Evolutionary conservation across 106 monocot genomes (phyloP).

Genomic region (Hemerocallis citrina): DNA sequence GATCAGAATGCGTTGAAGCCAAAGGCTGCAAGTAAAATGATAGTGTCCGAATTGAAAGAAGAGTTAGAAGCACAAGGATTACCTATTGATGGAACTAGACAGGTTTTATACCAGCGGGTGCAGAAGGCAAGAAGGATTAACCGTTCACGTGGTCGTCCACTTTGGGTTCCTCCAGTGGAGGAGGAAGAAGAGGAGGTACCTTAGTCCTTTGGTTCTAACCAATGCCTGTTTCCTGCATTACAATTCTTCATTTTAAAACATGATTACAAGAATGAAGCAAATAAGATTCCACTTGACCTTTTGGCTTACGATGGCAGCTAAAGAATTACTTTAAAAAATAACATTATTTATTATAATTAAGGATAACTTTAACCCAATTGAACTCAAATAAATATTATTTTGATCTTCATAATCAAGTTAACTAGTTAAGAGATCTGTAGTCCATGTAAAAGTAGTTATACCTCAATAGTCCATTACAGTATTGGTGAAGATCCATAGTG

Average conservation of each 20-base stretch:
- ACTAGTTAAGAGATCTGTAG: too few species aligned
- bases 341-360: too few species aligned
- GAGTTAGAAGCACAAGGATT: slow-evolving; percentile 94
- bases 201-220: neutral
- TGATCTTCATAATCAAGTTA: too few species aligned
- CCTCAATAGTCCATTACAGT: too few species aligned
- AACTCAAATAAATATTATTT: too few species aligned
- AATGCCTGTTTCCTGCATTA: neutral
- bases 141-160: slow-evolving; percentile 85
- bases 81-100: slow-evolving; percentile 91
- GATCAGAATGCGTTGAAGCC: slow-evolving; percentile 71
- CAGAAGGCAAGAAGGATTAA: slow-evolving; percentile 99
- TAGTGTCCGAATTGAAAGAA: slow-evolving; percentile 88
- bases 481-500: too few species aligned
- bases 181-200: slow-evolving; percentile 94
- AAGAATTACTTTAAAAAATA: too few species aligned
- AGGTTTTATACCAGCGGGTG: slow-evolving; percentile 91
- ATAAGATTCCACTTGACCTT: neutral
- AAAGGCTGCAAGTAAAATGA: slow-evolving; percentile 98
- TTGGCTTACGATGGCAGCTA: too few species aligned
- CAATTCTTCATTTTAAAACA: neutral
- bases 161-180: slow-evolving; percentile 95
- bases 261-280: neutral
- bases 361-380: too few species aligned
- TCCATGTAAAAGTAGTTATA: too few species aligned